Evolutionary conservation across 306 rosid genomes (phyloP).

Genomic region (Citrullus mucosospermus): DNA sequence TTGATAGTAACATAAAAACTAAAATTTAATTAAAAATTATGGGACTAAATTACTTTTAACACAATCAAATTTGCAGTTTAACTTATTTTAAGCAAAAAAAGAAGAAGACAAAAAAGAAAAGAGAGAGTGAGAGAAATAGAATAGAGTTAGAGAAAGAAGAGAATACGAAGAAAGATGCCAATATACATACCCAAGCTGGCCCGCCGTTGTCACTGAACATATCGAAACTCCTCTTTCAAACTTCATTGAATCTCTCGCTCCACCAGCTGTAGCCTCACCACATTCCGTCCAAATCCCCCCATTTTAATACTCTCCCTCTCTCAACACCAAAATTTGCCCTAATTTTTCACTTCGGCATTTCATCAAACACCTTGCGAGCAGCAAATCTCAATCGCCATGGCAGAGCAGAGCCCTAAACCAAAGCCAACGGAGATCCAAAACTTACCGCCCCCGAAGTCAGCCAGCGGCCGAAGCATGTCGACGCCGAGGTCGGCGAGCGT

Average conservation of each 20-base stretch:
- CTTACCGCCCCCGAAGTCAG: background rate
- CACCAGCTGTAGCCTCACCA: background rate
- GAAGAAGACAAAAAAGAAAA: background rate
- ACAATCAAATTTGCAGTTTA: too few species aligned
- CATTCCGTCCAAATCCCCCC: background rate
- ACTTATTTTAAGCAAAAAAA: too few species aligned
- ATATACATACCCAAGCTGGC: background rate
- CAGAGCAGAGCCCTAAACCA: background rate
- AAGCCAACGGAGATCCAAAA: background rate
- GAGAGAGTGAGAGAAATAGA: background rate
- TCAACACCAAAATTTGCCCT: background rate
- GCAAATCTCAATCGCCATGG: background rate
- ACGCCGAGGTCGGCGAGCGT: background rate
- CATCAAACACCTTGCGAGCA: background rate
- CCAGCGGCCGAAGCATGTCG: background rate
- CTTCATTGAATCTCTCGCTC: slow-evolving; percentile 1
- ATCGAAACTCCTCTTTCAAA: slow-evolving; percentile 5
- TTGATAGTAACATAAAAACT: too few species aligned
- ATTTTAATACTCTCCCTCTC: background rate
- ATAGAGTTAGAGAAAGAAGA: background rate
- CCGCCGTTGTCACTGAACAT: background rate
- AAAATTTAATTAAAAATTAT: too few species aligned
- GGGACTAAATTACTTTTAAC: too few species aligned
- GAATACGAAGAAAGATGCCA: background rate
- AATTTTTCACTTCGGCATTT: background rate